Base-by-base conservation (phyloP, 1,284 basidiomycete genomes). In the Tremellales sp. region DNA sequence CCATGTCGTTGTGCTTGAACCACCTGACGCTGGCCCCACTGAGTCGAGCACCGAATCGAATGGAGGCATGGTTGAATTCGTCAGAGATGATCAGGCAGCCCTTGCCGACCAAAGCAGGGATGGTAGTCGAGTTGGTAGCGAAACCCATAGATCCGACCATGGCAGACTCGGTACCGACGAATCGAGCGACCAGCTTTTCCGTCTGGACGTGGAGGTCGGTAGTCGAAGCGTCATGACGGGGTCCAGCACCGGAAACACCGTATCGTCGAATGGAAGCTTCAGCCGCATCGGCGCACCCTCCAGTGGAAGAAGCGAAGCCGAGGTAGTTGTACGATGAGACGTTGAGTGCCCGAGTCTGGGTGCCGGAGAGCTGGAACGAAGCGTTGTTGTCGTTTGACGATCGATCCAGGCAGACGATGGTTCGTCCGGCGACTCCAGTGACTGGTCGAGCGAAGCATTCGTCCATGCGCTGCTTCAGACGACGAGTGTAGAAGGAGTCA, bases 271-370 rank as follows among this genome's bases (percentile, higher is more conserved):
- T 82, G 11, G 79, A 76, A 58, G 87, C 85, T 66, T 93, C 89
- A 15, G 92, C 92, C 0, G 87, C 88, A 65, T 97, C 93, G 2
- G 94, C 88, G 65, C 92, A 97, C 10, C 87, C 88, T 24, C 96
- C 94, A 13, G 84, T 82, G 23, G 87, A 89, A 72, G 97, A 91
- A 1, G 94, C 94, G 67, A 98, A 99, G 4, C 96, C 94, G 62
- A 99, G 89, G 70, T 99, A 99, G 77, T 99, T 99, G 80, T 99
- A 98, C 4, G 92, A 97, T 8, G 91, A 94, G 61, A 97, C 86
- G 74, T 99, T 99, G 64, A 99, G 84, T 0, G 85, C 87, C 49
- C 92, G 88, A 1, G 90, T 93, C 36, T 81, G 82, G 0, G 79
- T 81, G 54, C 92, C 94, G 1, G 88, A 87, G 58, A 86, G 78